Base-by-base conservation (phyloP, 2,329 filamentous ascomycete species). In the Xylaria multiplex region DNA sequence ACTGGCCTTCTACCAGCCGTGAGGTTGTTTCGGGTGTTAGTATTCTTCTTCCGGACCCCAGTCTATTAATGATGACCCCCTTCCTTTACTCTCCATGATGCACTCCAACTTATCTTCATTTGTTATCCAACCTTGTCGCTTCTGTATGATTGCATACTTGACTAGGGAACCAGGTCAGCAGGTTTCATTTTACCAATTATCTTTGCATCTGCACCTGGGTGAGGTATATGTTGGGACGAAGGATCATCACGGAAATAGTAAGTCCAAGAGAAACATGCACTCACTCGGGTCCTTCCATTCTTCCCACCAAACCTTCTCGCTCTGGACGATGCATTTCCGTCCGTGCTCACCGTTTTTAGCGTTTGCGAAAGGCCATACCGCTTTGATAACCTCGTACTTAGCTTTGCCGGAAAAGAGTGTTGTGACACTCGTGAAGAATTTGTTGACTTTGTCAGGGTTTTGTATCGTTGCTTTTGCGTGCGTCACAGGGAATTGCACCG, bases 361-460 rank as follows among this genome's bases (percentile, higher is more conserved):
- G 68, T 83, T 84, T 1, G 85, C 85, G 75, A 86, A 88, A 3
- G 85, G 86, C 85, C 86, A 88, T 1, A 88, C 81, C 1, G 81
- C 80, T 72, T 86, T 85, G 55, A 85, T 80, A 2, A 86, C 83
- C 73, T 87, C 85, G 69, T 87, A 88, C 67, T 81, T 83, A 73
- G 81, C 82, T 73, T 82, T 84, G 3, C 84, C 84, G 0, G 79
- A 78, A 69, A 88, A 86, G 1, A 87, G 74, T 27, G 82, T 80
- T 2, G 82, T 80, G 30, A 88, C 79, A 27, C 79, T 83, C 13
- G 83, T 85, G 70, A 87, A 82, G 75, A 88, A 85, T 59, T 82
- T 81, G 71, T 86, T 85, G 64, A 85, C 79, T 70, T 80, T 83
- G 73, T 86, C 83, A 2, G 84, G 83, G 64, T 78, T 83, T 71